A percentile compares a stretch with the other conserved stretches of the same genome.
These are phyloP conservation scores for Paecilomyces variotii DNA, from an alignment of 2,329 filamentous ascomycete genomes.

Conservation along the genomic window DNA sequence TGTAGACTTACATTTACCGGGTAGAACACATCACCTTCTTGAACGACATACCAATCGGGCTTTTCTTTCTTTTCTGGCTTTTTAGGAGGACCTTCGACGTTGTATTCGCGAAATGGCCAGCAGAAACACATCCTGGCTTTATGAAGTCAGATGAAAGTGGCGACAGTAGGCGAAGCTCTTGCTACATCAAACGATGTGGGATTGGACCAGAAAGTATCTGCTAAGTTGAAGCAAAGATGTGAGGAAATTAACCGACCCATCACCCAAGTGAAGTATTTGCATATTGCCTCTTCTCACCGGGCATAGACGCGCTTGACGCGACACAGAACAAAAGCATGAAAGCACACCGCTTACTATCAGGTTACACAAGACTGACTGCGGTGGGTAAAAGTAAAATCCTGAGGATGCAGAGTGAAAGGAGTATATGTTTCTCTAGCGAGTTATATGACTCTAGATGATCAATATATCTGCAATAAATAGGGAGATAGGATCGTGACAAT, in stretches of 20 bases:
- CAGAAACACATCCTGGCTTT: conserved; percentile 3
- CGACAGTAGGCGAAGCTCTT: neutral
- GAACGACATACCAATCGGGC: conserved; percentile 8
- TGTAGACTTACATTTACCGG: neutral
- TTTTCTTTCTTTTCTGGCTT: conserved; percentile 2
- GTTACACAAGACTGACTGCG: neutral
- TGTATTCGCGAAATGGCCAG: conserved; percentile 1
- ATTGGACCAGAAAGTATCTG: neutral
- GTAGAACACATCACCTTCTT: conserved; percentile 7
- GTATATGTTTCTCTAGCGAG: neutral
- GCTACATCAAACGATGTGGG: neutral
- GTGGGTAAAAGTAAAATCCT: neutral
- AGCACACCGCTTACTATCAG: neutral
- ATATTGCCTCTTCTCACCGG: neutral
- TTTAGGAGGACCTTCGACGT: neutral
- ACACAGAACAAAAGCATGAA: neutral
- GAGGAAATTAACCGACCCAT: neutral
- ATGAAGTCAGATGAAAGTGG: neutral
- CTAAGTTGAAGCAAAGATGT: neutral
- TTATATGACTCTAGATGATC: neutral
- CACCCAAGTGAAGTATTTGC: neutral
- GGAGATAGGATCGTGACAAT: neutral
- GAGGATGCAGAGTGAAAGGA: neutral
- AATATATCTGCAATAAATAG: neutral
- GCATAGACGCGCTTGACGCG: neutral